A percentile compares a stretch with the other conserved stretches of the same genome.
phyloP scores from a whole-genome alignment of 2,329 filamentous ascomycete species.

The Penicillium sp. region DNA sequence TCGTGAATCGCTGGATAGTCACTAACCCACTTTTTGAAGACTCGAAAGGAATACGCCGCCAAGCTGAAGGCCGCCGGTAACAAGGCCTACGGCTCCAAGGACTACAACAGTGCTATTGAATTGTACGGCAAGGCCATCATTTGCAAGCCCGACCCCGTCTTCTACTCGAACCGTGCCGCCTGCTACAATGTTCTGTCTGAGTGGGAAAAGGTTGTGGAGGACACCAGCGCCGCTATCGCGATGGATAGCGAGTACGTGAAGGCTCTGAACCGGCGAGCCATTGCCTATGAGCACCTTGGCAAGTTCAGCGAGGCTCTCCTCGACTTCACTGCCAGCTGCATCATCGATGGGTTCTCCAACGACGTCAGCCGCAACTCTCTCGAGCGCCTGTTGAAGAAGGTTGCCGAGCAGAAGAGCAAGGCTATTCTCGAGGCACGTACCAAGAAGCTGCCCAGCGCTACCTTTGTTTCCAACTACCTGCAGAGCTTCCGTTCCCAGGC shows the following conservation, averaged over 20 bases:
- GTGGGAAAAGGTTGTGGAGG: slow-evolving; percentile 96
- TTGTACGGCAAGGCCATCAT: slow-evolving; percentile 95
- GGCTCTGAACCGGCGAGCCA: slow-evolving; percentile 93
- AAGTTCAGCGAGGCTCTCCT: slow-evolving; percentile 93
- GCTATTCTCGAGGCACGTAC: slow-evolving; percentile 80
- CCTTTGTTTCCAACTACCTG: slow-evolving; percentile 97
- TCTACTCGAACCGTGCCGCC: slow-evolving; percentile 97
- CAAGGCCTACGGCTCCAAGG: slow-evolving; percentile 92
- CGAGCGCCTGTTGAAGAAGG: slow-evolving; percentile 93
- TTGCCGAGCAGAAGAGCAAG: slow-evolving; percentile 92
- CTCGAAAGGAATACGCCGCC: slow-evolving; percentile 83
- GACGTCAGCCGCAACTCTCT: slow-evolving; percentile 86
- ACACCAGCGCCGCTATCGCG: slow-evolving; percentile 91
- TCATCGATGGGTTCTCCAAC: slow-evolving; percentile 97
- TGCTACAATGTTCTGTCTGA: slow-evolving; percentile 93
- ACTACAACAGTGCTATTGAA: slow-evolving; percentile 91
- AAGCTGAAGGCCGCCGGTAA: slow-evolving; percentile 96
- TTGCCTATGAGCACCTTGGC: slow-evolving; percentile 92
- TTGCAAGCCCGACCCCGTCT: slow-evolving; percentile 96
- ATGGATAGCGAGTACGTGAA: slow-evolving; percentile 97
- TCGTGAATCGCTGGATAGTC: slow-evolving; percentile 13
- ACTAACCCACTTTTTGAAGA: slow-evolving; percentile 51
- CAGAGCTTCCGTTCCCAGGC: slow-evolving; percentile 92
- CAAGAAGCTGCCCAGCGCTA: slow-evolving; percentile 90
- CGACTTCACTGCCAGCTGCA: slow-evolving; percentile 98